Conservation (phyloP, 768 basidiomycete genomes). For the Serendipita vermifera region DNA sequence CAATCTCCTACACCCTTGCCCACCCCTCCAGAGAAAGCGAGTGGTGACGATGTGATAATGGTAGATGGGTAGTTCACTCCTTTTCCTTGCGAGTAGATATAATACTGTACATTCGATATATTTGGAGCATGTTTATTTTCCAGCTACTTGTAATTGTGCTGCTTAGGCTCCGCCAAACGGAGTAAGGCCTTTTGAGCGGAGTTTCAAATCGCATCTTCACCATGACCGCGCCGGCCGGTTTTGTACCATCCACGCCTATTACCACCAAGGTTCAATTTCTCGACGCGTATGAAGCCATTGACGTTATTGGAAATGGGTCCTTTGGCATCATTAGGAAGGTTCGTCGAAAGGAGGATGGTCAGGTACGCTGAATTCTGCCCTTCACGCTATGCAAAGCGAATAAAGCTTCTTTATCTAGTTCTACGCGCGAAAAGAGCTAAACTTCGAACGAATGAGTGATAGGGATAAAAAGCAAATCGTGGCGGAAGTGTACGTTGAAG, state of each 20-base stretch:
- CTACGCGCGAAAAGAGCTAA: constrained; percentile 88
- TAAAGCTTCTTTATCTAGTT: constrained; percentile 30
- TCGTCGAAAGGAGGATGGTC: constrained; percentile 64
- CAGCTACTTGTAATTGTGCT: too few relatives aligned
- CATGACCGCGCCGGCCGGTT: not conserved
- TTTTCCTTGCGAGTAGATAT: not conserved
- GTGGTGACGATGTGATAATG: constrained; percentile 9
- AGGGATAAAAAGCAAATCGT: constrained; percentile 94
- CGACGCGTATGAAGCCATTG: constrained; percentile 73
- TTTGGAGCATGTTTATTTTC: too few relatives aligned
- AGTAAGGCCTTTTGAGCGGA: too few relatives aligned
- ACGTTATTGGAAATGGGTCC: constrained; percentile 91
- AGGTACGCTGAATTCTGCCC: constrained; percentile 37
- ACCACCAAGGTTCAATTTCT: constrained; percentile 26
- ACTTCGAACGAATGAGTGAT: constrained; percentile 95
- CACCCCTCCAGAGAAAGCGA: not conserved
- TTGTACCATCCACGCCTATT: not conserved
- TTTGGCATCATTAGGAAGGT: constrained; percentile 98
- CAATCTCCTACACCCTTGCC: constrained; percentile 6
- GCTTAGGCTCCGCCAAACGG: too few relatives aligned
- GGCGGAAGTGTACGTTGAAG: constrained; percentile 76
- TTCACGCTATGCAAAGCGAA: not conserved
- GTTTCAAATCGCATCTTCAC: too few relatives aligned
- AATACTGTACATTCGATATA: too few relatives aligned
- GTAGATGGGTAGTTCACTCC: not conserved